Conservation (phyloP, 2,329 filamentous ascomycete genomes). For the Penicillium sp. region DNA sequence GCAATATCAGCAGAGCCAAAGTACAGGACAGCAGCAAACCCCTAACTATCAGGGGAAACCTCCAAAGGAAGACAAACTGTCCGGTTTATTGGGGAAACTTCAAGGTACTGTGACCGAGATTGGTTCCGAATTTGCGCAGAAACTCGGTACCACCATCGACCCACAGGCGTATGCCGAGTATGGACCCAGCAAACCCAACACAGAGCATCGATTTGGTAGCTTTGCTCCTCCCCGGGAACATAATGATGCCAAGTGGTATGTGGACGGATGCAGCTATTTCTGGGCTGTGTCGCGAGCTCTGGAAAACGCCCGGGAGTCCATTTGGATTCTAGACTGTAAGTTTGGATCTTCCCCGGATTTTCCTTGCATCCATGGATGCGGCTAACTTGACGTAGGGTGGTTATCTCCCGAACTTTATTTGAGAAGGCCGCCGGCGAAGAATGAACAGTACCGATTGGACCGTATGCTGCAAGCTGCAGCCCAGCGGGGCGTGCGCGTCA, state of each 20-base stretch:
- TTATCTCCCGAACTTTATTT: conserved; percentile 79
- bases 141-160: conserved; percentile 40
- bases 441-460: conserved; percentile 76
- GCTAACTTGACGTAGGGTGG: conserved; percentile 50
- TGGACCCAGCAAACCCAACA: conserved; percentile 28
- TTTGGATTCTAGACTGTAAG: conserved; percentile 73
- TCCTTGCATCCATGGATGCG: background rate
- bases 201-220: conserved; percentile 48
- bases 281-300: conserved; percentile 73
- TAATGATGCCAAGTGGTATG: conserved; percentile 75
- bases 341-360: background rate
- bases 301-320: conserved; percentile 64
- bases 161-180: conserved; percentile 43
- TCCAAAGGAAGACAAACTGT: conserved; percentile 31
- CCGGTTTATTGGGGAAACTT: conserved; percentile 48
- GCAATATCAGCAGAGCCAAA: conserved; percentile 21
- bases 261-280: conserved; percentile 76
- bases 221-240: conserved; percentile 67
- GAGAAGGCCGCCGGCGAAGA: conserved; percentile 67
- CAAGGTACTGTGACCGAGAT: conserved; percentile 46
- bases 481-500: conserved; percentile 71
- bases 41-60: conserved; percentile 26
- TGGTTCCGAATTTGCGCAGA: conserved; percentile 45
- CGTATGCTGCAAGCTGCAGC: conserved; percentile 73
- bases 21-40: conserved; percentile 19